phyloP scores from a whole-genome alignment of 2,329 filamentous ascomycete genomes.

The Teratosphaeria pseudoeucalypti region DNA sequence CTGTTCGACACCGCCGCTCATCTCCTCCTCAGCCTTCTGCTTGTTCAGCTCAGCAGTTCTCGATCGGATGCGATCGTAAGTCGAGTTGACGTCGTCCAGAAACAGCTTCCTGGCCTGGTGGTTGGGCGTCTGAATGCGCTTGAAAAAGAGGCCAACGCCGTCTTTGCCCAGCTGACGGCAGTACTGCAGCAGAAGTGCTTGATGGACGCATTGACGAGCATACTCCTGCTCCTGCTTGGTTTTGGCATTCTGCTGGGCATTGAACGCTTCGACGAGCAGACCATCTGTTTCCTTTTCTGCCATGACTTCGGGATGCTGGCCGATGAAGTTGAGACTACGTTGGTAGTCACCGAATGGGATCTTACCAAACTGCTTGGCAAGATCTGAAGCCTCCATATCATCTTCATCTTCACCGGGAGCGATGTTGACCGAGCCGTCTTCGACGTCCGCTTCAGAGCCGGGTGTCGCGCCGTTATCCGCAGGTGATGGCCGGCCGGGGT shows the following conservation, averaged over 20 bases:
- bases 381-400: constrained; percentile 62
- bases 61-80: constrained; percentile 70
- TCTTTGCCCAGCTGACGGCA: constrained; percentile 82
- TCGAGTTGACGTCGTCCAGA: constrained; percentile 82
- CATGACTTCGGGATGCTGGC: constrained; percentile 66
- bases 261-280: constrained; percentile 82
- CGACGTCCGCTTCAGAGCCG: constrained; percentile 52
- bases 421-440: constrained; percentile 37
- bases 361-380: constrained; percentile 70
- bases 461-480: constrained; percentile 37
- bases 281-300: constrained; percentile 83
- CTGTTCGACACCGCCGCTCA: constrained; percentile 68
- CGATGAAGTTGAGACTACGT: constrained; percentile 64
- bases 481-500: constrained; percentile 21
- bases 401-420: constrained; percentile 45
- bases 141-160: constrained; percentile 88
- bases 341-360: constrained; percentile 69
- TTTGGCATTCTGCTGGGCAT: constrained; percentile 66
- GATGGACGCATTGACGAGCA: constrained; percentile 80
- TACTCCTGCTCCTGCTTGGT: constrained; percentile 42
- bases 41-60: constrained; percentile 64
- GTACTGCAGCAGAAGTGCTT: constrained; percentile 86
- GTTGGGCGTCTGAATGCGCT: constrained; percentile 77
- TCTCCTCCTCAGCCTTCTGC: constrained; percentile 43
- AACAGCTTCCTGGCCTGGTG: constrained; percentile 90